Evolutionary conservation across 345 rosid species (phyloP).

Genomic region (Hirschfeldia incana): DNA sequence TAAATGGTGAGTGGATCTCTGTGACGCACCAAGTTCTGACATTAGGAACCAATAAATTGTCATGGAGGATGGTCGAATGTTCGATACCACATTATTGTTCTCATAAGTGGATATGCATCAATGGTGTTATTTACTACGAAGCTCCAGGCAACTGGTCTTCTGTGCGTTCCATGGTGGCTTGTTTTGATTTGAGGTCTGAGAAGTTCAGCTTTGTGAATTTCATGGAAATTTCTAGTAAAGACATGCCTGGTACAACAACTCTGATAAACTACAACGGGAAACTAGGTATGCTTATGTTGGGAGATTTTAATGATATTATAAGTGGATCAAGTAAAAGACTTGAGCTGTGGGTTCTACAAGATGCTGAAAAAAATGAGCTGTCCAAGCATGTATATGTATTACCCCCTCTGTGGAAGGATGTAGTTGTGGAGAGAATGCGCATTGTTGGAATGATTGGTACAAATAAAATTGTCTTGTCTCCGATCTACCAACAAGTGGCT

Average conservation of each 20-base stretch:
- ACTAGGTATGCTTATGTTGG: too few relatives aligned
- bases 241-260: too few relatives aligned
- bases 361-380: neutral
- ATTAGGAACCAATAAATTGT: neutral
- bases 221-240: too few relatives aligned
- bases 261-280: too few relatives aligned
- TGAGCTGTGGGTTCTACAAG: neutral
- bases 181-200: neutral
- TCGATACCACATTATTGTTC: neutral
- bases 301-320: too few relatives aligned
- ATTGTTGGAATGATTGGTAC: neutral
- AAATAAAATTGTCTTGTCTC: neutral
- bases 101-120: too few relatives aligned
- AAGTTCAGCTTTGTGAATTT: neutral
- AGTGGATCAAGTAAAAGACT: neutral
- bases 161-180: too few relatives aligned
- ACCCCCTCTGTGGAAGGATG: neutral
- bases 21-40: neutral
- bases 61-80: neutral
- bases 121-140: too few relatives aligned
- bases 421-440: neutral
- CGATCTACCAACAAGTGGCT: neutral
- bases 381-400: neutral
- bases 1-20: too few relatives aligned
- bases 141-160: too few relatives aligned